Conservation (phyloP, 2,329 filamentous ascomycete genomes). For the Phyllosticta citriasiana region DNA sequence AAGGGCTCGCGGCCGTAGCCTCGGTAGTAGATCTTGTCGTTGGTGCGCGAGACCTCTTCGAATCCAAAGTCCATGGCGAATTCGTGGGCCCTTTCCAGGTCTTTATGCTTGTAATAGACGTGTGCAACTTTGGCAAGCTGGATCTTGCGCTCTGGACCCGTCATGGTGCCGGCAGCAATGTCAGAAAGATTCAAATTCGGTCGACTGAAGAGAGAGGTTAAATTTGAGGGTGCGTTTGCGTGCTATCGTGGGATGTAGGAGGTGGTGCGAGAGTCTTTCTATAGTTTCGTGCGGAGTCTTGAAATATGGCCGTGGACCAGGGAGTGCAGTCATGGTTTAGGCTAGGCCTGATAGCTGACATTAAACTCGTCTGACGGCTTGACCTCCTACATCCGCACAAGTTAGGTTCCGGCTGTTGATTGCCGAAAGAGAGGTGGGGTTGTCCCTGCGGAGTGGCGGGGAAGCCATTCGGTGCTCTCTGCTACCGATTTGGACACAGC, state of each 20-base stretch:
- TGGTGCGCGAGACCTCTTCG: conserved; percentile 6
- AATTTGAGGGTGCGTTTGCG: background rate
- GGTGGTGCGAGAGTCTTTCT: background rate
- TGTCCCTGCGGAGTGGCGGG: conserved; percentile 1
- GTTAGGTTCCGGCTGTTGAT: conserved; percentile 2
- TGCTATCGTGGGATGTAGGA: background rate
- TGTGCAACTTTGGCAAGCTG: conserved; percentile 10
- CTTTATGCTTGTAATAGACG: conserved; percentile 14
- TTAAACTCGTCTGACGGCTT: background rate
- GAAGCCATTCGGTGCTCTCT: background rate
- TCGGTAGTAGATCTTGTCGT: conserved; percentile 41
- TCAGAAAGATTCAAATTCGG: background rate
- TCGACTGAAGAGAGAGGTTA: background rate
- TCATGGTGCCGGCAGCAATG: background rate
- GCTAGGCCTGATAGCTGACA: background rate
- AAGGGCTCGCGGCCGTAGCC: conserved; percentile 51
- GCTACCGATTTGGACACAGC: background rate
- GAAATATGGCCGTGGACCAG: background rate
- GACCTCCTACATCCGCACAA: background rate
- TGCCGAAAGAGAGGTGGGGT: conserved; percentile 5
- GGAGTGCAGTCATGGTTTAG: background rate
- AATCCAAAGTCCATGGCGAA: conserved; percentile 15
- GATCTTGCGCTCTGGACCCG: conserved; percentile 5
- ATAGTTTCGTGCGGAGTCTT: background rate
- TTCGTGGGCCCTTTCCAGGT: conserved; percentile 12